These are phyloP conservation scores for Gastrolobium villosum DNA, from an alignment of 306 rosid genomes.

Conservation along the genomic window DNA sequence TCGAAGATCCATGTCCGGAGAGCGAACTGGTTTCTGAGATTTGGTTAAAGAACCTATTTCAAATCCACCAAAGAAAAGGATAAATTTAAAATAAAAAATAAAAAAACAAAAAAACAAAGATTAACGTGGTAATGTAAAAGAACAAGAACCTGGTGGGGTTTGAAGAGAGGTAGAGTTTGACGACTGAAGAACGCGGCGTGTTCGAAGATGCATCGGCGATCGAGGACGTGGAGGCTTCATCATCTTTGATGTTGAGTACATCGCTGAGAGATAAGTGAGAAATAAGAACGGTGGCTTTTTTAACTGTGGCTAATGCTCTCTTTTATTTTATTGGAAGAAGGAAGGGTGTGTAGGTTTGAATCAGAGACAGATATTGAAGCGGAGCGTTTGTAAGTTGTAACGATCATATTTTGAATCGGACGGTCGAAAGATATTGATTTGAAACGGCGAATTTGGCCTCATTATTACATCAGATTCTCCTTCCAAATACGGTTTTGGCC, in stretches of 20 bases:
- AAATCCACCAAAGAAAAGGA: background rate
- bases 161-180: conserved; percentile 58
- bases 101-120: background rate
- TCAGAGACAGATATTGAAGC: background rate
- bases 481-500: background rate
- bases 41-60: conserved; percentile 72
- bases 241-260: conserved; percentile 60
- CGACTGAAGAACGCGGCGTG: conserved; percentile 57
- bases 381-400: conserved; percentile 61
- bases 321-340: conserved; percentile 35
- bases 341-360: conserved; percentile 36
- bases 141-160: conserved; percentile 70
- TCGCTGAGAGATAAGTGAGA: background rate
- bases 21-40: conserved; percentile 55
- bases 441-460: background rate
- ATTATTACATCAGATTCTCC: background rate
- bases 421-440: conserved; percentile 34
- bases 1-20: conserved; percentile 55
- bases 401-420: conserved; percentile 63
- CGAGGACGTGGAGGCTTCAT: conserved; percentile 84
- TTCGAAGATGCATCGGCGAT: conserved; percentile 70
- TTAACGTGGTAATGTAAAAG: background rate
- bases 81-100: background rate
- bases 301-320: background rate
- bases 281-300: background rate